Conservation (phyloP, 805 yeast species). For the Yamadazyma sp. region DNA sequence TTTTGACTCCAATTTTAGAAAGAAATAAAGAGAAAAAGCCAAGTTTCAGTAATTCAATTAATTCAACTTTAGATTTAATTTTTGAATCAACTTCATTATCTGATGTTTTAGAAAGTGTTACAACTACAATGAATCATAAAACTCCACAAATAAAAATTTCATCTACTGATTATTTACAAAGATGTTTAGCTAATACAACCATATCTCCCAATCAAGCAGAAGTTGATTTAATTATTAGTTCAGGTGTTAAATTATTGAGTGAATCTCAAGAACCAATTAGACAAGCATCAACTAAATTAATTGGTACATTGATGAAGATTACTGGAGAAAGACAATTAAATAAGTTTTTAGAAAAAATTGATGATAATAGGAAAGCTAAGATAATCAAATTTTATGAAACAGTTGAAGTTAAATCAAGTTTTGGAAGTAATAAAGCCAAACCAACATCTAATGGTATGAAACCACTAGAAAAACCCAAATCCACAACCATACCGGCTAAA, state of each 20-base stretch:
- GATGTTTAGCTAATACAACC: slow-evolving; percentile 55
- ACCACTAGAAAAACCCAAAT: slow-evolving; percentile 67
- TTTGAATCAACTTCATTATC: slow-evolving; percentile 48
- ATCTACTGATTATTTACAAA: slow-evolving; percentile 58
- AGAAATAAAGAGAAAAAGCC: slow-evolving; percentile 87
- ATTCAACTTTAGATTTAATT: slow-evolving; percentile 61
- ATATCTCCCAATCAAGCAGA: slow-evolving; percentile 51
- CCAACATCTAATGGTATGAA: slow-evolving; percentile 53
- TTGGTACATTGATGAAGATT: slow-evolving; percentile 82
- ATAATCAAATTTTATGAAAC: slow-evolving; percentile 56
- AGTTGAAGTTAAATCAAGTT: slow-evolving; percentile 47
- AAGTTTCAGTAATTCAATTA: slow-evolving; percentile 70
- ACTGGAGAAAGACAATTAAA: slow-evolving; percentile 69
- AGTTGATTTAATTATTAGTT: slow-evolving; percentile 53
- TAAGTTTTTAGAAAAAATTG: slow-evolving; percentile 63
- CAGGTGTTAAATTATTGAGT: slow-evolving; percentile 59
- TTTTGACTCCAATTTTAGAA: slow-evolving; percentile 66
- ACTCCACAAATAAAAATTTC: slow-evolving; percentile 81
- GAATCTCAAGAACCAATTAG: slow-evolving; percentile 88
- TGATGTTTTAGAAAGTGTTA: slow-evolving; percentile 57
- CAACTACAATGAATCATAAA: slow-evolving; percentile 65
- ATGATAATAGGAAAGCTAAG: slow-evolving; percentile 67
- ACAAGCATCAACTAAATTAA: slow-evolving; percentile 67
- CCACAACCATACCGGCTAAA: slow-evolving; percentile 58
- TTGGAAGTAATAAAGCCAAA: slow-evolving; percentile 6